Percentiles rank a stretch among this genome's conserved stretches.
Evolutionary conservation across 2,329 filamentous ascomycete species (phyloP).

Genomic region (Alternaria conjuncta): DNA sequence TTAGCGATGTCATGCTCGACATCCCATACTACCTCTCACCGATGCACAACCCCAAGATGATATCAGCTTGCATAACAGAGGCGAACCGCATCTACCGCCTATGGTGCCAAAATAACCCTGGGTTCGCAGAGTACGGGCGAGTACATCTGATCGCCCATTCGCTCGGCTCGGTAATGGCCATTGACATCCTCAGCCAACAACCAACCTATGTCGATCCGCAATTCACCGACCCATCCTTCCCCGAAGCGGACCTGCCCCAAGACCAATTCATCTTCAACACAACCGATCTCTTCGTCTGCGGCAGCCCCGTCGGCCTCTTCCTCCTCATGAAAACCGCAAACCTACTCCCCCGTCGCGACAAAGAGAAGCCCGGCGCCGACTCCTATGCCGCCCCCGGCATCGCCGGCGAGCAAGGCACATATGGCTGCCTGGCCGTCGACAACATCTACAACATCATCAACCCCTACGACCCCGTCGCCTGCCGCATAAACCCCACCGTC

Average conservation of each 20-base stretch:
- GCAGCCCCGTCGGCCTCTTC: slow-evolving; percentile 92
- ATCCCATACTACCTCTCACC: slow-evolving; percentile 98
- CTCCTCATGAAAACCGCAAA: slow-evolving; percentile 77
- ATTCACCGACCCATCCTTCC: slow-evolving; percentile 39
- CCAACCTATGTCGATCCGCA: slow-evolving; percentile 70
- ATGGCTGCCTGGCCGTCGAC: slow-evolving; percentile 91
- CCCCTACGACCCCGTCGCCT: slow-evolving; percentile 81
- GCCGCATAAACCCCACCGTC: slow-evolving; percentile 88
- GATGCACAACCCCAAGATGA: slow-evolving; percentile 89
- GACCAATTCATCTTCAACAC: slow-evolving; percentile 87
- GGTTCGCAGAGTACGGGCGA: slow-evolving; percentile 78
- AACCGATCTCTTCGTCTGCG: slow-evolving; percentile 84
- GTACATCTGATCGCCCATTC: slow-evolving; percentile 95
- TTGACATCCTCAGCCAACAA: slow-evolving; percentile 89
- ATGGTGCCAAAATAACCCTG: slow-evolving; percentile 93
- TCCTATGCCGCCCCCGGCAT: slow-evolving; percentile 61
- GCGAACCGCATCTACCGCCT: slow-evolving; percentile 95
- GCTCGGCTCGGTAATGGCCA: slow-evolving; percentile 89
- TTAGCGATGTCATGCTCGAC: slow-evolving; percentile 97
- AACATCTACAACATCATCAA: slow-evolving; percentile 96
- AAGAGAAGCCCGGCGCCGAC: slow-evolving; percentile 77
- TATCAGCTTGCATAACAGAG: slow-evolving; percentile 83
- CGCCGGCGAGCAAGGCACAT: slow-evolving; percentile 78
- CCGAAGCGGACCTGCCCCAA: slow-evolving; percentile 57
- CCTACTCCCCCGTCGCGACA: slow-evolving; percentile 77